Evolutionary conservation across 2,329 filamentous ascomycete species (phyloP).

Genomic region (Lasiodiplodia citricola): DNA sequence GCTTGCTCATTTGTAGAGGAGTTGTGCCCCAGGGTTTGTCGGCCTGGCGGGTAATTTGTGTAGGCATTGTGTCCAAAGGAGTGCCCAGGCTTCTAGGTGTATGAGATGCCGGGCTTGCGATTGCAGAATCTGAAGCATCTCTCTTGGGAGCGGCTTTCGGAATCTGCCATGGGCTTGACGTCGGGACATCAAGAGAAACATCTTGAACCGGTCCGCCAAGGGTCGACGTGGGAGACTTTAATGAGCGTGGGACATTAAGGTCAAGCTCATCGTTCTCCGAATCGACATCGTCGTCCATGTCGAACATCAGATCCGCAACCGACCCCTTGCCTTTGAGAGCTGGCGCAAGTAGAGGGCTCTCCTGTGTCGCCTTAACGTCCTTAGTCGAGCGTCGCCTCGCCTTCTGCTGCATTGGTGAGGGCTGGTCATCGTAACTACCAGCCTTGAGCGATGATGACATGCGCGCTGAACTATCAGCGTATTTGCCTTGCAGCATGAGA

Average conservation of each 20-base stretch:
- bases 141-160: neutral
- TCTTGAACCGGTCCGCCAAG: conserved; percentile 14
- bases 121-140: neutral
- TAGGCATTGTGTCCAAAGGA: neutral
- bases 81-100: neutral
- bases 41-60: conserved; percentile 29
- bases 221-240: conserved; percentile 2
- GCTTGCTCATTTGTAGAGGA: conserved; percentile 64
- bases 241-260: neutral
- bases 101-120: neutral
- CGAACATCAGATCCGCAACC: conserved; percentile 81
- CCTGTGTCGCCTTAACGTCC: conserved; percentile 54
- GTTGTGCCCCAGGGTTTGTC: conserved; percentile 59
- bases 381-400: conserved; percentile 39
- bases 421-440: conserved; percentile 68
- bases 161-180: conserved; percentile 11
- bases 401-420: conserved; percentile 24
- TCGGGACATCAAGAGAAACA: neutral
- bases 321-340: conserved; percentile 71
- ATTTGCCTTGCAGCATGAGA: conserved; percentile 69
- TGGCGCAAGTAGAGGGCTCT: conserved; percentile 69
- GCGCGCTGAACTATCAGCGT: conserved; percentile 70
- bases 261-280: conserved; percentile 23
- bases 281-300: conserved; percentile 82
- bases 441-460: conserved; percentile 65